Base-by-base conservation (phyloP, 2,329 filamentous ascomycete genomes). In the Cladophialophora carrionii region DNA sequence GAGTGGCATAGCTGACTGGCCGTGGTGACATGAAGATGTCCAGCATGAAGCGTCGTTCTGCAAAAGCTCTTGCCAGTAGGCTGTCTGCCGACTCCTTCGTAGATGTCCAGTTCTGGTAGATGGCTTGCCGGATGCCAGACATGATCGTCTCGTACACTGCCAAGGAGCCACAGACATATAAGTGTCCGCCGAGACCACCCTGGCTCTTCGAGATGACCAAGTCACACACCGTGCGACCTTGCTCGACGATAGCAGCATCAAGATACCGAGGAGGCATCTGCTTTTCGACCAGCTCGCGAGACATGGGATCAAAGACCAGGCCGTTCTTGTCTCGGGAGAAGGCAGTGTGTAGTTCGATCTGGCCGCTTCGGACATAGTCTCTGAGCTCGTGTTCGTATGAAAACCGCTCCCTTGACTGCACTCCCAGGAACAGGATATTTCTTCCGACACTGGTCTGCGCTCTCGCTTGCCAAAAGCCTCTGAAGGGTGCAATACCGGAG, bases 1-100 rank as follows among this genome's bases (percentile, higher is more conserved):
- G 80, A 0, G 80, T 75, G 52, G 84, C 81, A 72, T 79, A 83
- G 0, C 82, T 80, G 1, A 85, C 77, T 0, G 83, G 79, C 63
- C 81, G 82, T 1, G 83, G 83, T 0, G 82, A 81, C 83, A 85
- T 85, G 72, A 85, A 85, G 48, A 85, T 82, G 64, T 85, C 83
- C 0, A 85, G 73, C 83, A 85, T 85, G 70, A 85, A 83, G 5
- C 83, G 78, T 0, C 83, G 77, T 72, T 85, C 83, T 0, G 83
- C 83, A 63, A 85, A 85, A 0, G 83, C 83, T 26, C 79, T 81
- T 68, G 82, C 80, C 57, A 85, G 72, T 57, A 85, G 79, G 34
- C 78, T 72, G 60, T 85, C 83, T 0, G 81, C 80, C 0, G 79
- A 80, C 37, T 83, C 80, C 76, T 83, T 82, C 0, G 81, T 84